Evolutionary conservation across 495 filamentous ascomycete genomes (phyloP), one percentile per base, ranked within the genome.

Genomic region (Penicillium daleae): DNA sequence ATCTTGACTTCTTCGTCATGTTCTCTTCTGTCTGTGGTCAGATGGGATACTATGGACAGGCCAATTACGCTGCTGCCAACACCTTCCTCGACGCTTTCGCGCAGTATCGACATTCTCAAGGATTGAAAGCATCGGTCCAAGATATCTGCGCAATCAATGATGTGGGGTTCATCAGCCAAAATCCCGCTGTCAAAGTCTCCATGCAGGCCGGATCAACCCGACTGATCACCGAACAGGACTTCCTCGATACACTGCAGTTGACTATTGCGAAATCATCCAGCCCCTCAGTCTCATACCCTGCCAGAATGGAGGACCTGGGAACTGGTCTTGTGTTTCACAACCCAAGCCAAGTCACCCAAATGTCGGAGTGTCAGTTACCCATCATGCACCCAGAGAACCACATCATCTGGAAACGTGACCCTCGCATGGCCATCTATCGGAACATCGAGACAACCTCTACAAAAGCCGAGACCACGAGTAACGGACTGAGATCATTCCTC

Each of bases 1-100:
- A 37, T 37, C 33, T 37, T 37, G 33, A 37, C 33, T 57, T 57
- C 37, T 57, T 57, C 29, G 55, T 57, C n/a, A 22, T 57, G 21
- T 39, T 26, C 31, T 22, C 35, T 32, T 57, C 55, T 1, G 29
- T 57, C 22, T 22, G 35, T 17, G 55, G 31, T 21, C 17, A 42
- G 15, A 39, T 35, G 31, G 55, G 55, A 0, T 42, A 39, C 22
- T 19, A 22, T 27, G 55, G 55, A 12, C 55, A 57, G 24, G 55
- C 37, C 10, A 57, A 39, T 39, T 57, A 57, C 55, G 21, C 55
- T 3, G 31, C 55, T 26, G 55, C 55, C 2, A 57, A 44, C 26
- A 39, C 55, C 15, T 57, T 39, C 42, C 22, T 57, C 10, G 21
- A 15, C 29, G 40, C 55, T 6, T 57, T 57, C n/a, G 55, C 21